A percentile compares a stretch with the other conserved stretches of the same genome.
Conservation (phyloP, 345 rosid genomes). For the Salix dunnii region DNA sequence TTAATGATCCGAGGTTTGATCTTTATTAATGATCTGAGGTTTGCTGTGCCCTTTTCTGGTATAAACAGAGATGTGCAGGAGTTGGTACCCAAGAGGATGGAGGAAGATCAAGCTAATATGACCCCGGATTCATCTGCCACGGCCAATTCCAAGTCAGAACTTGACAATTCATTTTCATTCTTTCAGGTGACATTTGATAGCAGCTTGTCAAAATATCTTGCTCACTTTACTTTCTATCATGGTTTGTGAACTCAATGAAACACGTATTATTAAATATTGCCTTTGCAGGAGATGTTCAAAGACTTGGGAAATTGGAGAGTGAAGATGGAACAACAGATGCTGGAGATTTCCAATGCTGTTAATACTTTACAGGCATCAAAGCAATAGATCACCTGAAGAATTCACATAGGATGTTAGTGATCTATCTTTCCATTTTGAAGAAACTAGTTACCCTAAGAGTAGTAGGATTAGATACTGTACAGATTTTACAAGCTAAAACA, state of each 20-base stretch:
- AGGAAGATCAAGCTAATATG: slow-evolving; percentile 47
- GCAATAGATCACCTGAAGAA: slow-evolving; percentile 19
- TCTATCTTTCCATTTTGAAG: background rate
- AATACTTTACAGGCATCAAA: slow-evolving; percentile 46
- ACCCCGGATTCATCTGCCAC: slow-evolving; percentile 67
- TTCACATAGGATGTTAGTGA: slow-evolving; percentile 13
- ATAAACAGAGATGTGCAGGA: slow-evolving; percentile 51
- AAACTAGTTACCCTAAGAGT: background rate
- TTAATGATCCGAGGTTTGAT: background rate
- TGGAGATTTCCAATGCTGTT: slow-evolving; percentile 52
- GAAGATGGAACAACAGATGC: slow-evolving; percentile 72
- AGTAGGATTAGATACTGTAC: slow-evolving; percentile 37
- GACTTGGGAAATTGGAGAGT: slow-evolving; percentile 75
- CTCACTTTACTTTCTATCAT: background rate
- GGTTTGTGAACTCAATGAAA: background rate
- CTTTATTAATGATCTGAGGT: background rate
- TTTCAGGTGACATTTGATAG: slow-evolving; percentile 53
- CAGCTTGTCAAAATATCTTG: background rate
- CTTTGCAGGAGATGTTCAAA: slow-evolving; percentile 61
- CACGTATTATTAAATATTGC: background rate
- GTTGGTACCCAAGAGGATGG: slow-evolving; percentile 46
- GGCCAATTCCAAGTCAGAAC: slow-evolving; percentile 47
- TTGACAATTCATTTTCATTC: slow-evolving; percentile 40
- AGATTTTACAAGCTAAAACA: slow-evolving; percentile 25
- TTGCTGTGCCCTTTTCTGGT: slow-evolving; percentile 15